Conservation (phyloP, 345 rosid genomes). For the Arabis hirsuta region DNA sequence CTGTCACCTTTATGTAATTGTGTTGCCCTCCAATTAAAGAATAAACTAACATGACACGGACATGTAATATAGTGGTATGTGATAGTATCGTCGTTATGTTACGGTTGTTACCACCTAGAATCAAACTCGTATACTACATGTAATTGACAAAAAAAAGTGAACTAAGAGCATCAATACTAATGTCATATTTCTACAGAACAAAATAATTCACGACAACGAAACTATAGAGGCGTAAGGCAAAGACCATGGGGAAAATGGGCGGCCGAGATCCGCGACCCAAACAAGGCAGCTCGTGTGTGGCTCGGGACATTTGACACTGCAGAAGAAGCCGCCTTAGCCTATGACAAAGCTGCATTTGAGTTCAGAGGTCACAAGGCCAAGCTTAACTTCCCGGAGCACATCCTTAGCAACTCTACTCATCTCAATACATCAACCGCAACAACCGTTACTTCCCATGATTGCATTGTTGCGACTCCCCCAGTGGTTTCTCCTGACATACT, state of each 20-base stretch:
- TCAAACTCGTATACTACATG: too few relatives aligned
- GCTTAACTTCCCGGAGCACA: slow-evolving; percentile 44
- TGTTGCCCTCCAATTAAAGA: not conserved
- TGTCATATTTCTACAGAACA: slow-evolving; percentile 16
- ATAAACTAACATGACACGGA: not conserved
- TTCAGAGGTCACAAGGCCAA: slow-evolving; percentile 46
- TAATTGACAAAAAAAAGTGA: not conserved
- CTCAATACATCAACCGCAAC: slow-evolving; percentile 22
- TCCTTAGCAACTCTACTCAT: slow-evolving; percentile 27
- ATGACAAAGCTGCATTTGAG: slow-evolving; percentile 44
- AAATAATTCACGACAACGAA: slow-evolving; percentile 30
- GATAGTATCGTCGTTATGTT: too few relatives aligned
- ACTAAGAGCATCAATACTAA: not conserved
- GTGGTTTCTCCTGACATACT: slow-evolving; percentile 36
- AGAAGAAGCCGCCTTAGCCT: slow-evolving; percentile 45
- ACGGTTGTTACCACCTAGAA: too few relatives aligned
- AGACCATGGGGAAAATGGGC: slow-evolving; percentile 49
- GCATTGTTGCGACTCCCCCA: slow-evolving; percentile 3
- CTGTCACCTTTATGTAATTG: slow-evolving; percentile 1
- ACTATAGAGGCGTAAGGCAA: slow-evolving; percentile 47
- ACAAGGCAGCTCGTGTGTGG: slow-evolving; percentile 46
- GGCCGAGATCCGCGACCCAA: slow-evolving; percentile 44
- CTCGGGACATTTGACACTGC: slow-evolving; percentile 45
- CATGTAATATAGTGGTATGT: too few relatives aligned
- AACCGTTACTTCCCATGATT: slow-evolving; percentile 12